A percentile compares a stretch with the other conserved stretches of the same genome.
Evolutionary conservation across 2,329 filamentous ascomycete genomes (phyloP).

Genomic region (Hypomyces rosellus): DNA sequence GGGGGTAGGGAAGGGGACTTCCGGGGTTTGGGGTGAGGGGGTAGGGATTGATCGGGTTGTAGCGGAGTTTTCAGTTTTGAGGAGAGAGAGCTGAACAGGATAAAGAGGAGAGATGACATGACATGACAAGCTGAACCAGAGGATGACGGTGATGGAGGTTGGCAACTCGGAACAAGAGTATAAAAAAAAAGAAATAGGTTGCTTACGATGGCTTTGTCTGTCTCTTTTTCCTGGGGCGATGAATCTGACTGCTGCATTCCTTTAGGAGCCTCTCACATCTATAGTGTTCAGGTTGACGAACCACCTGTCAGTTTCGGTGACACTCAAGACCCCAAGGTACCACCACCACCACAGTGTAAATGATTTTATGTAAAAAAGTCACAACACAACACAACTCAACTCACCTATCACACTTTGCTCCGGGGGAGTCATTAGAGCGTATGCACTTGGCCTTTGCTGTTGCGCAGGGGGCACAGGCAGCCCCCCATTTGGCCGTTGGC

Average conservation of each 20-base stretch:
- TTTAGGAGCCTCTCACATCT: slow-evolving; percentile 45
- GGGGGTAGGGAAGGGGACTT: too few relatives aligned
- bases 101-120: too few relatives aligned
- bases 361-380: too few relatives aligned
- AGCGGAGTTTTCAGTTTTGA: not conserved
- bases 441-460: slow-evolving; percentile 46
- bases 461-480: slow-evolving; percentile 42
- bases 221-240: slow-evolving; percentile 46
- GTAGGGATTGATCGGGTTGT: too few relatives aligned
- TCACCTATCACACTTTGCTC: slow-evolving; percentile 41
- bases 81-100: not conserved
- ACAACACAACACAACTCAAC: slow-evolving; percentile 1
- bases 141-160: too few relatives aligned
- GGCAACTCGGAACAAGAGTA: not conserved
- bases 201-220: slow-evolving; percentile 45
- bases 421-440: slow-evolving; percentile 30
- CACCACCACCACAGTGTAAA: too few relatives aligned
- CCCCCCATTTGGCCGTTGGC: slow-evolving; percentile 41
- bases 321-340: too few relatives aligned
- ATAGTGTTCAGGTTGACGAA: not conserved
- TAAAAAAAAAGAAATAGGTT: not conserved
- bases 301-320: too few relatives aligned
- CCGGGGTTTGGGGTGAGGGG: too few relatives aligned
- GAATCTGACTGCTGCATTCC: slow-evolving; percentile 40
- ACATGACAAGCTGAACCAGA: too few relatives aligned